Percentiles rank a stretch among this genome's conserved stretches.
Conservation (phyloP, 345 rosid species). For the Citrus inodora region DNA sequence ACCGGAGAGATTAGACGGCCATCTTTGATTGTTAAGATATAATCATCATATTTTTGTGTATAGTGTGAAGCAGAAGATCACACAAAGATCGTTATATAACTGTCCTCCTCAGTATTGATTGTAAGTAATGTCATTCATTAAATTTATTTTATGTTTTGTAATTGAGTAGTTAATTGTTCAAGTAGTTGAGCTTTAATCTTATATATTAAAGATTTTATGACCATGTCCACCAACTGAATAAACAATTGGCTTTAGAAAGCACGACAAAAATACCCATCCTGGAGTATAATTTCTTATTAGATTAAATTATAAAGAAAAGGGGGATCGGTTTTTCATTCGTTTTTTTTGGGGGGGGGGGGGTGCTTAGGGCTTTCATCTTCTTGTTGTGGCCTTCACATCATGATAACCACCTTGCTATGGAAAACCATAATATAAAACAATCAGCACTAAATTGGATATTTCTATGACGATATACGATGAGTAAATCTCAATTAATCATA, state of each 20-base stretch:
- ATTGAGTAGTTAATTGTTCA: too few species aligned
- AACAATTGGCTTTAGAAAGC: not conserved
- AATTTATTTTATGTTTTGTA: too few species aligned
- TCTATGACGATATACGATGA: slow-evolving; percentile 11
- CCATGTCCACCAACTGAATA: slow-evolving; percentile 3
- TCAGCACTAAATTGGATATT: not conserved
- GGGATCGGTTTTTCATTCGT: too few species aligned
- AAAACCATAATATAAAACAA: not conserved
- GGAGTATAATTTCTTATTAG: not conserved
- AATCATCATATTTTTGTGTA: too few species aligned
- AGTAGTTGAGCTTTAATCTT: not conserved
- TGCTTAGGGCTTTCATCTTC: not conserved
- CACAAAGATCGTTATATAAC: too few species aligned
- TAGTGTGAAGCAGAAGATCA: too few species aligned
- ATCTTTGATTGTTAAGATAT: not conserved
- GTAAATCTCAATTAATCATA: slow-evolving; percentile 16
- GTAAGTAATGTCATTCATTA: too few species aligned
- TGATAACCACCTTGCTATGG: slow-evolving; percentile 9
- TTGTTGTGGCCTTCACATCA: slow-evolving; percentile 7
- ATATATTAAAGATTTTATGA: not conserved
- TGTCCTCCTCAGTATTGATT: too few species aligned
- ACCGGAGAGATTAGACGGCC: not conserved
- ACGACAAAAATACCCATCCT: not conserved
- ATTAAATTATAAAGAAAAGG: not conserved
- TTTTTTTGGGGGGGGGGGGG: not conserved